Percentiles rank a stretch among this genome's conserved stretches.
These are phyloP conservation scores for Conoideocrella luteorostrata DNA, from an alignment of 2,329 filamentous ascomycete species.

Conservation along the genomic window DNA sequence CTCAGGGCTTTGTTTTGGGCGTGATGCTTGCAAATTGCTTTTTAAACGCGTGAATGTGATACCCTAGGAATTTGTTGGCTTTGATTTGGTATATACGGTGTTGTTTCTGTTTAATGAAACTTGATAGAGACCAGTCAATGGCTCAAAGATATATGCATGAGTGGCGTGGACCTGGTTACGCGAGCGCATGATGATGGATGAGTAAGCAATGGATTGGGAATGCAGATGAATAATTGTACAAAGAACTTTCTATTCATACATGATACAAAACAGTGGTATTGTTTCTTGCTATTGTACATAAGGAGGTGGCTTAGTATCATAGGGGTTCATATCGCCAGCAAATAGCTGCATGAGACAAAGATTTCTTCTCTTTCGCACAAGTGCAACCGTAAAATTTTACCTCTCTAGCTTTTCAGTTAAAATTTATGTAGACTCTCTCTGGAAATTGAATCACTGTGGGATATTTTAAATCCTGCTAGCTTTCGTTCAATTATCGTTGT, in stretches of 20 bases:
- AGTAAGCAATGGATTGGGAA: not conserved
- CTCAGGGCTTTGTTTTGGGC: constrained; percentile 3
- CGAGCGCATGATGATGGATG: not conserved
- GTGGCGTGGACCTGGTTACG: not conserved
- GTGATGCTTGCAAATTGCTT: not conserved
- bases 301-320: not conserved
- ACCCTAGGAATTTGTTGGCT: constrained; percentile 26
- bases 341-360: not conserved
- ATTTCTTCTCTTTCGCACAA: not conserved
- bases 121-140: not conserved
- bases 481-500: too few species aligned
- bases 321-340: not conserved
- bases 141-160: constrained; percentile 6
- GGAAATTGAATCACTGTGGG: too few species aligned
- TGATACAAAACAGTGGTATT: constrained; percentile 1
- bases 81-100: constrained; percentile 8
- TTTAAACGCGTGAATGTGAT: constrained; percentile 27
- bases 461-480: too few species aligned
- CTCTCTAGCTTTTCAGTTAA: too few species aligned
- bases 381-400: too few species aligned
- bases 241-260: constrained; percentile 2
- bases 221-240: not conserved
- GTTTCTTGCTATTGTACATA: constrained; percentile 2
- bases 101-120: not conserved
- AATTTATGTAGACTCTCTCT: too few species aligned